Evolutionary conservation across 306 rosid species (phyloP).

Genomic region (barrel medic (Medicago truncatula)): MtrunA17r5.0-ANR NC_053042.1:45988001-45988500

Average conservation of each 20-base stretch:
- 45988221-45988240: no score
- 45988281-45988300: no score
- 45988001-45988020: constrained; percentile 13
- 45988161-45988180: neutral
- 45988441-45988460: no score
- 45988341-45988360: neutral
- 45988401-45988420: neutral
- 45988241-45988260: no score
- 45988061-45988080: neutral
- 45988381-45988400: no score
- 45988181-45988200: neutral
- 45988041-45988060: neutral
- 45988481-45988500: no score
- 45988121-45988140: neutral
- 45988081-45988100: neutral
- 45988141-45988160: no score
- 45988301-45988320: neutral
- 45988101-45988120: no score
- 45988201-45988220: no score
- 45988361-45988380: no score
- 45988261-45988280: no score
- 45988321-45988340: neutral
- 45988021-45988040: neutral
- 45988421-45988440: neutral
- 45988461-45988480: no score